Conservation (phyloP, 2,329 filamentous ascomycete genomes). For the Elsinoe fawcettii region DNA sequence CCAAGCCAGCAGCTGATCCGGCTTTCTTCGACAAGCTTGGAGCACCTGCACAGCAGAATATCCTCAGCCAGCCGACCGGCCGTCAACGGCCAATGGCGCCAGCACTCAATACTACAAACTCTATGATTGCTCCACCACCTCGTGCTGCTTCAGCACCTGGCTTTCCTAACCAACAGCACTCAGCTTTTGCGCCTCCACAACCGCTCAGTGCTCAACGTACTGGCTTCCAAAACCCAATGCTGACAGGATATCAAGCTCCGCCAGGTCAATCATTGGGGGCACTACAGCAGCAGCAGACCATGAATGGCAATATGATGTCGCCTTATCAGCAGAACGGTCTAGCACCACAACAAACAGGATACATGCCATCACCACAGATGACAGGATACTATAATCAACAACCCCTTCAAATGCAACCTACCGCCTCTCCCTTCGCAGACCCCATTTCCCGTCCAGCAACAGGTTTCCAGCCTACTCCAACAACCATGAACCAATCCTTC, state of each 20-base stretch:
- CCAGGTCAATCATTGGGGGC: slow-evolving; percentile 71
- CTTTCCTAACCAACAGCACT: slow-evolving; percentile 49
- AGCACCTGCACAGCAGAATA: slow-evolving; percentile 31
- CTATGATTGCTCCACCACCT: slow-evolving; percentile 69
- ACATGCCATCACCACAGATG: slow-evolving; percentile 35
- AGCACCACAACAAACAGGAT: slow-evolving; percentile 35
- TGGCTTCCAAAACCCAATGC: slow-evolving; percentile 56
- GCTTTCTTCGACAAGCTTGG: slow-evolving; percentile 45
- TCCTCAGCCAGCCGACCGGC: slow-evolving; percentile 25
- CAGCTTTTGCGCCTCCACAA: slow-evolving; percentile 63
- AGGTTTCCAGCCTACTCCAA: slow-evolving; percentile 42
- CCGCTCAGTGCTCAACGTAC: slow-evolving; percentile 33
- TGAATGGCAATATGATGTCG: slow-evolving; percentile 31
- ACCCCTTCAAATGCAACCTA: slow-evolving; percentile 40
- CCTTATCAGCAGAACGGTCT: slow-evolving; percentile 32
- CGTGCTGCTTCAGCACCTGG: slow-evolving; percentile 83
- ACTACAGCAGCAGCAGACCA: slow-evolving; percentile 38
- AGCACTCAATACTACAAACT: slow-evolving; percentile 34
- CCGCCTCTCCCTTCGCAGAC: slow-evolving; percentile 48
- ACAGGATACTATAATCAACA: slow-evolving; percentile 32
- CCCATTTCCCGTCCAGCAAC: slow-evolving; percentile 45
- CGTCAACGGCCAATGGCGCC: slow-evolving; percentile 18
- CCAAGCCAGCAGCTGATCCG: slow-evolving; percentile 32
- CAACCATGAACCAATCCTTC: slow-evolving; percentile 26
- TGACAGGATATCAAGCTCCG: slow-evolving; percentile 62